Evolutionary conservation across 2,329 filamentous ascomycete genomes (phyloP).

Genomic region (Diatrype stigma): DNA sequence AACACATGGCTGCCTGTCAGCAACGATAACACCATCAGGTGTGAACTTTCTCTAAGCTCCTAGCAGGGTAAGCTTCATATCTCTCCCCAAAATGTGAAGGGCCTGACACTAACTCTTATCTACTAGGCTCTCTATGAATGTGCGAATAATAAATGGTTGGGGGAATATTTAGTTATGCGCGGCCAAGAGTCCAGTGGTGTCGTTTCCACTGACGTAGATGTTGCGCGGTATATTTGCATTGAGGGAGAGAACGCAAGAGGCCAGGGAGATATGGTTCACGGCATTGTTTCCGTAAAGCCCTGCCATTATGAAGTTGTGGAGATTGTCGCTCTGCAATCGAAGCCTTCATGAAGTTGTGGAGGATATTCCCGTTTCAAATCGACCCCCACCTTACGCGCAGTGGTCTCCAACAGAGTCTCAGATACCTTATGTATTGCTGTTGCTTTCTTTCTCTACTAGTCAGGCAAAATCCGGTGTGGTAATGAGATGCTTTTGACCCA

Average conservation of each 20-base stretch:
- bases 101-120: background rate
- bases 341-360: background rate
- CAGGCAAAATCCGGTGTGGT: background rate
- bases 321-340: background rate
- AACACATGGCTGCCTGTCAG: too few species aligned
- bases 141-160: too few species aligned
- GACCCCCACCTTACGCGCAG: background rate
- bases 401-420: background rate
- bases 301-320: background rate
- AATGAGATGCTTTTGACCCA: background rate
- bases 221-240: too few species aligned
- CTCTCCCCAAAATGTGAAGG: background rate
- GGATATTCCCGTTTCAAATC: background rate
- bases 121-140: too few species aligned
- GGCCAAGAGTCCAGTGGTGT: too few species aligned
- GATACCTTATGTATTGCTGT: too few species aligned
- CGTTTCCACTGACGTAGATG: too few species aligned
- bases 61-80: background rate
- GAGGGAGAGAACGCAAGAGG: background rate
- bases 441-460: background rate
- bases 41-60: background rate
- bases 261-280: background rate
- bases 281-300: too few species aligned
- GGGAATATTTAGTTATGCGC: too few species aligned
- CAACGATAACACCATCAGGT: too few species aligned